Conservation (phyloP, 2,329 filamentous ascomycete genomes). For the Zymoseptoria brevis region DNA sequence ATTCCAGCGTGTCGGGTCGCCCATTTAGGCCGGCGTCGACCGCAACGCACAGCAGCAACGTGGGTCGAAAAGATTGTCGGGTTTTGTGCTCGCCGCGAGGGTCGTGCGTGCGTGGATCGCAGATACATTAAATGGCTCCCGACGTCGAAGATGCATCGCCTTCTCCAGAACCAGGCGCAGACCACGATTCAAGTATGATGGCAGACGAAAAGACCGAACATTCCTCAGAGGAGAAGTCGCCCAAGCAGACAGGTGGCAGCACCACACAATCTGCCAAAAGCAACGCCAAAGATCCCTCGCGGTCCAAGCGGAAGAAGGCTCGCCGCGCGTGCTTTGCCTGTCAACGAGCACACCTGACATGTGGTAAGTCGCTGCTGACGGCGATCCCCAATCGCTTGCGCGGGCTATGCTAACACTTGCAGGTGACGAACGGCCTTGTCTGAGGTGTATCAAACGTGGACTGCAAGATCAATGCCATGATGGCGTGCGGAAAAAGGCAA, state of each 20-base stretch:
- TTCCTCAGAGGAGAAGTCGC: conserved; percentile 32
- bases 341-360: conserved; percentile 93
- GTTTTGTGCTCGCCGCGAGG: conserved; percentile 28
- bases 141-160: conserved; percentile 41
- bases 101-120: conserved; percentile 14
- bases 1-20: conserved; percentile 11
- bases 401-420: conserved; percentile 12
- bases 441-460: conserved; percentile 87
- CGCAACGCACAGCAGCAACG: conserved; percentile 28
- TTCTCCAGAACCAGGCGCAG: conserved; percentile 40
- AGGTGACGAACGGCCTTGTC: conserved; percentile 94
- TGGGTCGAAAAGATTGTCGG: conserved; percentile 29
- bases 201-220: conserved; percentile 34
- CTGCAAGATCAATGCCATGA: conserved; percentile 89
- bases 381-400: background rate
- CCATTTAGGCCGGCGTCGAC: conserved; percentile 11
- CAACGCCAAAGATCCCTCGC: conserved; percentile 75
- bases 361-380: conserved; percentile 61
- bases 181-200: conserved; percentile 36
- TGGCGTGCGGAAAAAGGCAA: conserved; percentile 95
- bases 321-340: conserved; percentile 92
- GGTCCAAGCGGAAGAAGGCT: conserved; percentile 91
- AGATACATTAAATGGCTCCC: conserved; percentile 42
- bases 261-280: conserved; percentile 27
- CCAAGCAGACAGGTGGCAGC: conserved; percentile 25